Evolutionary conservation across 2,329 filamentous ascomycete species (phyloP).

Genomic region (Didymella pomorum): DNA sequence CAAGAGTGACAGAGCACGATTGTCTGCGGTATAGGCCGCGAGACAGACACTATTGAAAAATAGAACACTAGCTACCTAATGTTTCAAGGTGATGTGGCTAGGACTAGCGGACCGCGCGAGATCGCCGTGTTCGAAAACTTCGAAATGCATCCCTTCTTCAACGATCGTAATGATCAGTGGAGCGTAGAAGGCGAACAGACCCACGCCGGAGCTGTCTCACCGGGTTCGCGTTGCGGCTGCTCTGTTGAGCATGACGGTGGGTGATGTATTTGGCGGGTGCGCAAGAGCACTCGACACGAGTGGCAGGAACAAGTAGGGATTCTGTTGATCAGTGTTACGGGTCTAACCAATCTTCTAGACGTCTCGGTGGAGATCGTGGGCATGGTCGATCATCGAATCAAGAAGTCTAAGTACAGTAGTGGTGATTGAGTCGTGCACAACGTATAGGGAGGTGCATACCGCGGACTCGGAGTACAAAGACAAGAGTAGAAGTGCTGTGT

Average conservation of each 20-base stretch:
- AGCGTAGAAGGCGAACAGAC: slow-evolving; percentile 2
- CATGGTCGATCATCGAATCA: neutral
- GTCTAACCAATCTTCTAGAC: neutral
- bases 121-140: slow-evolving; percentile 7
- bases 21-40: neutral
- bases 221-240: neutral
- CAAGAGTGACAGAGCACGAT: neutral
- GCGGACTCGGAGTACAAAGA: neutral
- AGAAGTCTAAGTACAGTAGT: neutral
- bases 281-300: neutral
- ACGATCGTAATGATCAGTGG: slow-evolving; percentile 10
- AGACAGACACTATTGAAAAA: slow-evolving; percentile 9
- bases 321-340: slow-evolving; percentile 7
- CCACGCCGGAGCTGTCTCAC: neutral
- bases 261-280: neutral
- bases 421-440: neutral
- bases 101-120: slow-evolving; percentile 6
- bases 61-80: slow-evolving; percentile 6
- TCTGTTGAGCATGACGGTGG: neutral
- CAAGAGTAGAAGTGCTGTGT: neutral
- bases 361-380: neutral
- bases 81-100: slow-evolving; percentile 14
- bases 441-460: neutral
- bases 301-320: neutral
- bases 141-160: neutral